Evolutionary conservation across 805 yeast species (phyloP).

Genomic region (Yarrowia keelungensis): DNA sequence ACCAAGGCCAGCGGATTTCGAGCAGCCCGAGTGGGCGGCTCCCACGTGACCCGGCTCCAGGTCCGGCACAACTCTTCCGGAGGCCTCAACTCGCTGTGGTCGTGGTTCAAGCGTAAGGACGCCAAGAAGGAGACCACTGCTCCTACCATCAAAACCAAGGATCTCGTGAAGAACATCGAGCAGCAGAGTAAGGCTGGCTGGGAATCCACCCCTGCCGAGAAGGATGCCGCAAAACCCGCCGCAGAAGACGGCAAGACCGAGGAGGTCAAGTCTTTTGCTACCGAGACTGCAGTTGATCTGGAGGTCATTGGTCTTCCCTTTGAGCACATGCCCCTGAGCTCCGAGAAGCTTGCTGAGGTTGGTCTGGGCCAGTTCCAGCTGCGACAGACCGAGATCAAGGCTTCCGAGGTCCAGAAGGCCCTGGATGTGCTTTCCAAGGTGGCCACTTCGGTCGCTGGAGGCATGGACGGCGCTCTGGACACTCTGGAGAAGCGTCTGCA

Average conservation of each 20-base stretch:
- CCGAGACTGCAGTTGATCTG: constrained; percentile 39
- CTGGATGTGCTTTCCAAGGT: constrained; percentile 12
- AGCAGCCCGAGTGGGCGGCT: constrained; percentile 3
- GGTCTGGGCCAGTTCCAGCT: constrained; percentile 10
- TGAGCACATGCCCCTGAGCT: constrained; percentile 40
- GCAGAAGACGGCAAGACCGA: background rate
- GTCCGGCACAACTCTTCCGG: constrained; percentile 31
- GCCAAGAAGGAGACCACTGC: constrained; percentile 14
- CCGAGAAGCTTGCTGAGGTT: constrained; percentile 8
- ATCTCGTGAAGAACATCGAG: constrained; percentile 42
- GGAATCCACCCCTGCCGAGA: constrained; percentile 16
- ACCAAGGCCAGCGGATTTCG: constrained; percentile 3
- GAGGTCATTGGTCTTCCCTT: constrained; percentile 45
- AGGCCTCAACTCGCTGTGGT: constrained; percentile 25
- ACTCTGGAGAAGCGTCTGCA: constrained; percentile 59
- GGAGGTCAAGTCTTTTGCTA: constrained; percentile 10
- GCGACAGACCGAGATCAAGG: constrained; percentile 39
- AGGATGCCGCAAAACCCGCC: constrained; percentile 17
- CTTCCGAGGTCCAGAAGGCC: constrained; percentile 19
- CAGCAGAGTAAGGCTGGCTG: constrained; percentile 38
- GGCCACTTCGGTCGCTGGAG: constrained; percentile 2
- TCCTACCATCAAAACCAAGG: constrained; percentile 42
- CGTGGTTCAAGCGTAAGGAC: constrained; percentile 39
- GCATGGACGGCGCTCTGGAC: constrained; percentile 37
- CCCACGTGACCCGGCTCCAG: constrained; percentile 10